A percentile compares a stretch with the other conserved stretches of the same genome.
Evolutionary conservation across 2,329 filamentous ascomycete species (phyloP).

Genomic region (Botrytis porri): DNA sequence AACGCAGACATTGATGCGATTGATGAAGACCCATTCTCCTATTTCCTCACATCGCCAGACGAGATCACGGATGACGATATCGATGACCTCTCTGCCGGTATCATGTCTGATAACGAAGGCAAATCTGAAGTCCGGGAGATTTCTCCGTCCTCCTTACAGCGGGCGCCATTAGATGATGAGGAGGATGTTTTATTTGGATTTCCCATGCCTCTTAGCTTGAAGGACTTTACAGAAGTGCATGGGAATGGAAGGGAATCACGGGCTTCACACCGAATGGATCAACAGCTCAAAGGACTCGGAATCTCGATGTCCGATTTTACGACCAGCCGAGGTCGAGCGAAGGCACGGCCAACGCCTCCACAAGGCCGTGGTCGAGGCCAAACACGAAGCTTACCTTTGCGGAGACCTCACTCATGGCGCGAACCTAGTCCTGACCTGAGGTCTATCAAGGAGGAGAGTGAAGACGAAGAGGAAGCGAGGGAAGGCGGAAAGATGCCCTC

Average conservation of each 20-base stretch:
- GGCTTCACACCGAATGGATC: constrained; percentile 20
- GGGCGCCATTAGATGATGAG: constrained; percentile 24
- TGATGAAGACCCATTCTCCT: constrained; percentile 38
- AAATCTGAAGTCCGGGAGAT: constrained; percentile 33
- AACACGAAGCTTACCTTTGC: constrained; percentile 30
- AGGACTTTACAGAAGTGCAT: constrained; percentile 31
- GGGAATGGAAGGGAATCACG: constrained; percentile 27
- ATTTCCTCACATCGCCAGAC: constrained; percentile 38
- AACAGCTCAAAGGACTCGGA: constrained; percentile 30
- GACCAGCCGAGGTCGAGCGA: constrained; percentile 31
- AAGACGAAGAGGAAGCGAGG: constrained; percentile 23
- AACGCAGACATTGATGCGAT: constrained; percentile 29
- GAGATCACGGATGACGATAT: constrained; percentile 33
- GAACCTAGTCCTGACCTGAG: constrained; percentile 37
- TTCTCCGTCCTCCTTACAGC: constrained; percentile 35
- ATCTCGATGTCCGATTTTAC: constrained; percentile 28
- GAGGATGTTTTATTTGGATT: constrained; percentile 29
- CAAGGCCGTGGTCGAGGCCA: constrained; percentile 29
- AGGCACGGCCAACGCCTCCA: constrained; percentile 25
- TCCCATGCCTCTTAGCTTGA: constrained; percentile 33
- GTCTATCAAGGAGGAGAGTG: constrained; percentile 35
- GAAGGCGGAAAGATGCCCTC: constrained; percentile 11
- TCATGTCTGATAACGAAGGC: constrained; percentile 32
- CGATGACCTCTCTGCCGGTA: constrained; percentile 37
- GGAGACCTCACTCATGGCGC: constrained; percentile 35